Evolutionary conservation across 2,329 filamentous ascomycete genomes (phyloP).

Genomic region (Alternaria sp.): DNA sequence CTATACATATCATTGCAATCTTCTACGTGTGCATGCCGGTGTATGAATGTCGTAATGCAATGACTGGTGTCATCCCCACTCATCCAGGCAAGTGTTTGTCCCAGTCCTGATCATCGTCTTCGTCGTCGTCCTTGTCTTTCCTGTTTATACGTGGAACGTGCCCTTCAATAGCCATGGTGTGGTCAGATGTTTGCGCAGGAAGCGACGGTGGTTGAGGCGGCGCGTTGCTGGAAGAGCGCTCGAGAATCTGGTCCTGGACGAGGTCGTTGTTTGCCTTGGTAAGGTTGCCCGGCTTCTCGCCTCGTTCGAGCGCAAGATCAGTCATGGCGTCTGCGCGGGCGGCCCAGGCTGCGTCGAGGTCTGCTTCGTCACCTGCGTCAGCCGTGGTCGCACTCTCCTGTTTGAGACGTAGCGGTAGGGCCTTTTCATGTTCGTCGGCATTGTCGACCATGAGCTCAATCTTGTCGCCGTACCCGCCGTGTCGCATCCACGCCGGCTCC

Average conservation of each 20-base stretch:
- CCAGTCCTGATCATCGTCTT: conserved; percentile 42
- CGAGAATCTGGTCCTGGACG: conserved; percentile 40
- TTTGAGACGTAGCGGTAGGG: conserved; percentile 41
- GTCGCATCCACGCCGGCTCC: conserved; percentile 83
- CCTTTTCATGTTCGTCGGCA: conserved; percentile 29
- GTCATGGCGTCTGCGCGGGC: conserved; percentile 42
- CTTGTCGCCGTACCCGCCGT: conserved; percentile 52
- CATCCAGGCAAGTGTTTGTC: conserved; percentile 41
- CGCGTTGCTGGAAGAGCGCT: conserved; percentile 27
- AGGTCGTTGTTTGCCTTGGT: conserved; percentile 42
- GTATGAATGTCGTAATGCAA: not conserved
- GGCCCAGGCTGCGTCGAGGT: conserved; percentile 40
- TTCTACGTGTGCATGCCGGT: not conserved
- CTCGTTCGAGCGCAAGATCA: conserved; percentile 54
- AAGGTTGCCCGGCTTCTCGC: conserved; percentile 46
- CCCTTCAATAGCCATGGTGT: conserved; percentile 48
- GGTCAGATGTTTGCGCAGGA: conserved; percentile 19
- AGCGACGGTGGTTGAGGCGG: conserved; percentile 37
- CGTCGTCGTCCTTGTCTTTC: conserved; percentile 22
- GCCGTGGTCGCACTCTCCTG: conserved; percentile 10
- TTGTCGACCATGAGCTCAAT: conserved; percentile 51
- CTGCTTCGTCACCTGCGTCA: conserved; percentile 38
- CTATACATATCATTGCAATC: not conserved
- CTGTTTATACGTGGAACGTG: conserved; percentile 40
- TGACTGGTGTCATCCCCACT: not conserved